Evolutionary conservation across 805 yeast species (phyloP).

Genomic region (Candida andamanensis): DNA sequence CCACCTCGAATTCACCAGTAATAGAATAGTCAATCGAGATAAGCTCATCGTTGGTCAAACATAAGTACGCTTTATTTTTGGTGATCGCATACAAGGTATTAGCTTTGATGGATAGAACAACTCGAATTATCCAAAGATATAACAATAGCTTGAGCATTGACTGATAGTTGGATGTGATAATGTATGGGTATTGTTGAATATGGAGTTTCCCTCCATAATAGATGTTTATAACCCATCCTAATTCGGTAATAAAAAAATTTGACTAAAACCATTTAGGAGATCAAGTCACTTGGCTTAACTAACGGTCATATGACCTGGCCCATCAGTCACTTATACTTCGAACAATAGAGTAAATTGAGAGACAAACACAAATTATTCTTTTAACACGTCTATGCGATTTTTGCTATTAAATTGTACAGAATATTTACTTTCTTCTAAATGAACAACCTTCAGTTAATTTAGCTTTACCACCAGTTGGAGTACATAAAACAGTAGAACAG

Average conservation of each 20-base stretch:
- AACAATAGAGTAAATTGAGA: too few relatives aligned
- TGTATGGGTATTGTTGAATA: too few relatives aligned
- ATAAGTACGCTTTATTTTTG: conserved; percentile 30
- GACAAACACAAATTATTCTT: too few relatives aligned
- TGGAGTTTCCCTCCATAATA: too few relatives aligned
- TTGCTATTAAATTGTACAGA: conserved; percentile 13
- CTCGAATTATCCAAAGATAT: too few relatives aligned
- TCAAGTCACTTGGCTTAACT: conserved; percentile 1
- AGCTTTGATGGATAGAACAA: too few relatives aligned
- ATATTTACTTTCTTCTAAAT: conserved; percentile 91
- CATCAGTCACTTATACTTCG: too few relatives aligned
- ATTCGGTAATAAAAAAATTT: conserved; percentile 2
- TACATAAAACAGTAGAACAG: conserved; percentile 96
- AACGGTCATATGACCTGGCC: not conserved
- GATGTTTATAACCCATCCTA: conserved; percentile 6
- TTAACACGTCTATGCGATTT: conserved; percentile 7
- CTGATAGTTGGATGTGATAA: too few relatives aligned
- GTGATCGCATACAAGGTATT: conserved; percentile 30
- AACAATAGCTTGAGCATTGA: too few relatives aligned
- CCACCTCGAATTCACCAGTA: conserved; percentile 18
- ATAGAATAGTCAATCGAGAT: conserved; percentile 31
- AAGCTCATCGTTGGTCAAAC: conserved; percentile 32
- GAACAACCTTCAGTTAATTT: conserved; percentile 99
- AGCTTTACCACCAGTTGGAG: conserved; percentile 99
- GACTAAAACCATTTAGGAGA: too few relatives aligned